Evolutionary conservation across 1,284 basidiomycete species (phyloP), one percentile per base, ranked within the genome.

Genomic region (Cutaneotrichosporon sp.): DNA sequence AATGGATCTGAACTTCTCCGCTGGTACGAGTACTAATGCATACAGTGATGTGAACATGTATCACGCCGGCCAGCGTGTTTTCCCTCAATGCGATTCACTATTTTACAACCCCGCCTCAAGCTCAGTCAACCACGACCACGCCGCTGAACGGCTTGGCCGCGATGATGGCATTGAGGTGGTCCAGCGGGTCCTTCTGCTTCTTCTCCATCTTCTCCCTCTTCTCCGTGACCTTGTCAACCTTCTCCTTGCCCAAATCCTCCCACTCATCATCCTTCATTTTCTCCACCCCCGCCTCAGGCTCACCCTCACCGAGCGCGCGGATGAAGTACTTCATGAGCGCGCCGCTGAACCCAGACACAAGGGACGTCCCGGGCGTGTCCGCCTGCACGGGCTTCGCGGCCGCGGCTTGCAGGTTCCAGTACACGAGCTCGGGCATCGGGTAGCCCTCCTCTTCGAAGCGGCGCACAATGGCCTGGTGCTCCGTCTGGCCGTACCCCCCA

Each of bases 301-400:
- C 72, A 35, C 65, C 74, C 49, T 79, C 80, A 5, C 50, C 56
- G 22, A 52, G 47, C 38, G 52, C 48, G 8, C 63, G 81, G 79
- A 86, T 79, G 63, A 87, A 87, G 53, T 82, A 78, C 76, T 87
- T 87, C 76, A 87, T 69, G 78, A 86, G 76, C 50, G 80, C 77
- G 17, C 81, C 78, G 43, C 82, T 84, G 61, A 83, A 86, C 45
- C 84, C 85, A 61, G 79, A 84, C 74, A 86, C 77, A 62, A 86
- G 72, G 33, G 82, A 81, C 9, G 84, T 82, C 4, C 85, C 84
- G 62, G 79, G 75, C 62, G 75, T 71, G 35, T 81, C 76, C 12
- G 75, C 76, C 48, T 75, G 74, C 16, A 81, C 81, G 24, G 82
- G 82, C 31, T 75, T 75, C 43, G 79, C 77, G 0, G 52, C 49